A percentile compares a stretch with the other conserved stretches of the same genome.
Conservation (phyloP, 2,329 filamentous ascomycete genomes). For the Aspergillus floridensis region DNA sequence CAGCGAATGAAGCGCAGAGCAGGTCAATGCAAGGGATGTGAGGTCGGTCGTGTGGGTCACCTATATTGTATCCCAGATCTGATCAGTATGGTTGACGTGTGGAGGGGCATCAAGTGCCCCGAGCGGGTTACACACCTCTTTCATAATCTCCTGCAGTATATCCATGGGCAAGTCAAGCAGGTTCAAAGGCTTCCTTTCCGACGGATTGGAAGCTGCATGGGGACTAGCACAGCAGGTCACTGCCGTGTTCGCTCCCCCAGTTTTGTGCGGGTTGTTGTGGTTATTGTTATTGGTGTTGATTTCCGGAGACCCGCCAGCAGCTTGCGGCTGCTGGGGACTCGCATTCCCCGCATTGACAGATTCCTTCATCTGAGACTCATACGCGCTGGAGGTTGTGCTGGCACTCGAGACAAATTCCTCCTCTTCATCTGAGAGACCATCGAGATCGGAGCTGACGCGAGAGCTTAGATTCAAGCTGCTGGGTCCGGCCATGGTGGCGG, state of each 20-base stretch:
- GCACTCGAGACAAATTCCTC: conserved; percentile 29
- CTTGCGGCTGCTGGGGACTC: background rate
- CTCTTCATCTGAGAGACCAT: conserved; percentile 30
- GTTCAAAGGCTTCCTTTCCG: conserved; percentile 54
- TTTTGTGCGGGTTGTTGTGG: background rate
- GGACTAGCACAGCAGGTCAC: background rate
- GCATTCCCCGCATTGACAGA: background rate
- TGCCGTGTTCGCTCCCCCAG: background rate
- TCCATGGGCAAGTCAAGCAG: conserved; percentile 76
- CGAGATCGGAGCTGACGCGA: conserved; percentile 23
- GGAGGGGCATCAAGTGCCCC: background rate
- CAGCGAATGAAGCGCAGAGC: conserved; percentile 72
- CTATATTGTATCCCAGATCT: conserved; percentile 40
- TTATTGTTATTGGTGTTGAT: too few relatives aligned
- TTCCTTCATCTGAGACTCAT: conserved; percentile 13
- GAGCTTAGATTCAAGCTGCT: conserved; percentile 24
- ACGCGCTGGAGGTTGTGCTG: conserved; percentile 24
- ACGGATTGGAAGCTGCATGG: background rate
- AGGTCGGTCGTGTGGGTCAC: conserved; percentile 79
- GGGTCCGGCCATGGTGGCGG: conserved; percentile 24
- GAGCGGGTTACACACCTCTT: conserved; percentile 57
- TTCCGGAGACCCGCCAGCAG: background rate
- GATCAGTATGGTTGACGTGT: background rate
- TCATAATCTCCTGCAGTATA: conserved; percentile 73
- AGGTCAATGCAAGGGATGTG: conserved; percentile 72